Base-by-base conservation (phyloP, 2,329 filamentous ascomycete species). In the Aspergillus caelatus region DNA sequence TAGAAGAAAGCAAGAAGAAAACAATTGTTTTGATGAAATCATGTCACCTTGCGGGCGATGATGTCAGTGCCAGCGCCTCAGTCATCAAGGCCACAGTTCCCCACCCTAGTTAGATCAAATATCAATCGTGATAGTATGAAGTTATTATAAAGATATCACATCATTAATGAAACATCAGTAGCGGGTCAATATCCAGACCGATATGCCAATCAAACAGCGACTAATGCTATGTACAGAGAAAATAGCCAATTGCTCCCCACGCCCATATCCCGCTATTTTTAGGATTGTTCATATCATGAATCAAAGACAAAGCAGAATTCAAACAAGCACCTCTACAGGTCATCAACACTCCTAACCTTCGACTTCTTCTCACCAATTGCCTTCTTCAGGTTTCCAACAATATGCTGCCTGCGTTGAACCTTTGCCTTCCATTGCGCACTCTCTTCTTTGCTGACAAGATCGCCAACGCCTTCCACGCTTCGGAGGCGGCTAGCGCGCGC, bases 371-470 rank as follows among this genome's bases (percentile, higher is more conserved):
- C 72, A 12, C 69, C 70, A 54, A 80, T 74, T 1, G 74, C 77
- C 53, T 70, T 68, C 67, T 76, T 79, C 64, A 81, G 65, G 53
- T 74, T 75, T 3, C 63, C 70, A 53, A 79, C 71, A 57, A 80
- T 66, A 43, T 76, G 72, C 43, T 74, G 72, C 39, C 77, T 70
- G 48, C 78, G 78, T 58, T 71, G 67, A n/a, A 64, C 65, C 62
- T 77, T 81, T 2, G 70, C 66, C 65, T 77, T 77, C 74, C 76
- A 81, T 30, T 69, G 71, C 12, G 72, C 61, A 28, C 67, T 69
- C 23, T 80, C 77, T 50, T 77, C 71, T 11, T 68, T 69, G 5
- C 67, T 63, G 23, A 72, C 57, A 21, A 73, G 57, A 53, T 73
- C 72, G 5, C 66, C 63, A 3, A 67, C 65, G 5, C 66, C 70